phyloP scores from a whole-genome alignment of 1,284 basidiomycete genomes.

The Rhizoctonia solani region DNA sequence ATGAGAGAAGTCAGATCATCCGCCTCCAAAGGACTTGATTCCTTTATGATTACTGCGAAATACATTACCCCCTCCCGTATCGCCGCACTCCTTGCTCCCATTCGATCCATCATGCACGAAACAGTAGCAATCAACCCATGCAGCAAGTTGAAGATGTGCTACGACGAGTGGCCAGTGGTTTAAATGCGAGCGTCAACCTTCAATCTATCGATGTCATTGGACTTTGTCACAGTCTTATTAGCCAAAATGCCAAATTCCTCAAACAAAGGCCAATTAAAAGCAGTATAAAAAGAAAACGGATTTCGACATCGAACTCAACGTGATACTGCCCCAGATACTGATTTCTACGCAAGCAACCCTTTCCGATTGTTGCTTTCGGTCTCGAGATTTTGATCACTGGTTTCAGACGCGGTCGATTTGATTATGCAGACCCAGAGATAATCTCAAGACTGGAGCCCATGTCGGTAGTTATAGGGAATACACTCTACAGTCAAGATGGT shows the following conservation, averaged over 20 bases:
- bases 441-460: slow-evolving; percentile 85
- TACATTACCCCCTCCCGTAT: slow-evolving; percentile 76
- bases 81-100: slow-evolving; percentile 75
- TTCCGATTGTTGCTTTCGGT: slow-evolving; percentile 91
- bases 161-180: slow-evolving; percentile 78
- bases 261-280: slow-evolving; percentile 56
- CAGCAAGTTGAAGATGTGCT: slow-evolving; percentile 87
- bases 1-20: slow-evolving; percentile 87
- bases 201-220: slow-evolving; percentile 73
- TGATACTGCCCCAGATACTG: slow-evolving; percentile 57
- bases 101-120: slow-evolving; percentile 85
- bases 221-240: slow-evolving; percentile 89
- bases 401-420: slow-evolving; percentile 82
- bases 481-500: slow-evolving; percentile 83
- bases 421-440: slow-evolving; percentile 74
- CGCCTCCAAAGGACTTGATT: slow-evolving; percentile 78
- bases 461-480: slow-evolving; percentile 87
- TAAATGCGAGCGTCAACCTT: slow-evolving; percentile 82
- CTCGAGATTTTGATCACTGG: slow-evolving; percentile 91
- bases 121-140: slow-evolving; percentile 85
- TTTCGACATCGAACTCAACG: slow-evolving; percentile 79
- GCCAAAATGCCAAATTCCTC: slow-evolving; percentile 85
- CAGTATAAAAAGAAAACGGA: slow-evolving; percentile 57
- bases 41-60: slow-evolving; percentile 80
- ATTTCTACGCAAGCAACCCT: slow-evolving; percentile 85